Percentiles rank a stretch among this genome's conserved stretches.
Conservation (phyloP, 352 stramenopile species). For the Globisporangium cystogenes region DNA sequence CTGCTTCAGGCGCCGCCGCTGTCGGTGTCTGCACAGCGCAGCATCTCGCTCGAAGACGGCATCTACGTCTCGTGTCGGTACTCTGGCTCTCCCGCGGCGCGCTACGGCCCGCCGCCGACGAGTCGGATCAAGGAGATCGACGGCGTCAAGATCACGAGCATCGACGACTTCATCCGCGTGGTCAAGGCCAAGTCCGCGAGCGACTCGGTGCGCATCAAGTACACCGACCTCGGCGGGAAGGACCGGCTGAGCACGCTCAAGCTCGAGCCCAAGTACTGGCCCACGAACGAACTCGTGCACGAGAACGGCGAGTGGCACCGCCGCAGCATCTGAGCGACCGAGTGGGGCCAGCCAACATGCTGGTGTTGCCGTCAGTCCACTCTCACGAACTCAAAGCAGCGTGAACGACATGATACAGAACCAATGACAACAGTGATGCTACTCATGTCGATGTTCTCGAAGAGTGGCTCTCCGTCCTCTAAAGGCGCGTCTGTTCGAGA, state of each 20-base stretch:
- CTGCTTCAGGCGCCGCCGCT: conserved; percentile 86
- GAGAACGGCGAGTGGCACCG: conserved; percentile 77
- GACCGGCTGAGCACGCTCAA: conserved; percentile 85
- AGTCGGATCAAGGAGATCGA: conserved; percentile 91
- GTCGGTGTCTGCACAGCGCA: conserved; percentile 78
- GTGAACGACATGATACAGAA: no score
- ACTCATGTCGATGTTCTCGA: no score
- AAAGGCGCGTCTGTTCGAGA: no score
- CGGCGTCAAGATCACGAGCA: conserved; percentile 75
- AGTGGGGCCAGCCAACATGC: no score
- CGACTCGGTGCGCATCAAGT: conserved; percentile 87
- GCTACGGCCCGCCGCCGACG: conserved; percentile 83
- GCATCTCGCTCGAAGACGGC: conserved; percentile 76
- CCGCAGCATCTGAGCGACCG: conserved; percentile 31
- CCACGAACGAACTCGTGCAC: conserved; percentile 80
- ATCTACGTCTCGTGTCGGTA: conserved; percentile 87
- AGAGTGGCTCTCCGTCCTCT: no score
- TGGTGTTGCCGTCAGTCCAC: no score
- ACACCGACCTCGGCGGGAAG: conserved; percentile 85
- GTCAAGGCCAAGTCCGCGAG: conserved; percentile 55
- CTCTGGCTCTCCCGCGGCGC: conserved; percentile 83
- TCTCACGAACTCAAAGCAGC: no score
- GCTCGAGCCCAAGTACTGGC: conserved; percentile 88
- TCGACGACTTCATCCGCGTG: conserved; percentile 86
- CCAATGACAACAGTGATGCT: no score